These are phyloP conservation scores for Cutaneotrichosporon mucoides DNA, from an alignment of 1,284 basidiomycete species.

Conservation along the genomic window DNA sequence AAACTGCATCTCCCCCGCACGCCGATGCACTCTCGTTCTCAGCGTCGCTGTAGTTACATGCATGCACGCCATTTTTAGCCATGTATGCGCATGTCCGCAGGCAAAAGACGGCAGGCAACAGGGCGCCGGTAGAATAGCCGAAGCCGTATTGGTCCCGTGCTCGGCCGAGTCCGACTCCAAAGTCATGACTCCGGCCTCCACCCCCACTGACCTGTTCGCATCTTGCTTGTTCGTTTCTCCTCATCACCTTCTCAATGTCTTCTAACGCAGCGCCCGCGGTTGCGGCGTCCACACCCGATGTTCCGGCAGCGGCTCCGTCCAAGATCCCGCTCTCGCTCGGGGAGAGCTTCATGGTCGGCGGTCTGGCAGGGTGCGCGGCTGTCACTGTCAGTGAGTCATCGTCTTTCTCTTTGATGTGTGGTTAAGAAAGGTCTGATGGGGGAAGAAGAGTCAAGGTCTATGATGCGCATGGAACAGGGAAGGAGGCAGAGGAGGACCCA, in stretches of 20 bases:
- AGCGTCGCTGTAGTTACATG: background rate
- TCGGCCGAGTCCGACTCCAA: conserved; percentile 1
- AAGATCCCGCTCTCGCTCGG: conserved; percentile 37
- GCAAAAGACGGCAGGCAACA: too few relatives aligned
- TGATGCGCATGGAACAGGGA: too few relatives aligned
- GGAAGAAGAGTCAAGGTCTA: too few relatives aligned
- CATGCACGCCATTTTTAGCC: background rate
- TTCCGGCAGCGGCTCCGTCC: background rate
- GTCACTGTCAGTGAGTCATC: conserved; percentile 55
- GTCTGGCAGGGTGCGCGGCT: conserved; percentile 79
- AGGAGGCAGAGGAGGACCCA: too few relatives aligned
- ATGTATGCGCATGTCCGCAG: too few relatives aligned
- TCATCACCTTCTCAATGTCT: background rate
- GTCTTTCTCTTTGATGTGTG: too few relatives aligned
- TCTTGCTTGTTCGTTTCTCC: background rate
- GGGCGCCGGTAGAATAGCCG: too few relatives aligned
- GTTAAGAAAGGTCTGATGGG: too few relatives aligned
- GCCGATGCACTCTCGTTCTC: background rate
- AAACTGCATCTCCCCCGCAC: too few relatives aligned
- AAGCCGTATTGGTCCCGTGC: background rate
- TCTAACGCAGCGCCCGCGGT: background rate
- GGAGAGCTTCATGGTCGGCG: conserved; percentile 81
- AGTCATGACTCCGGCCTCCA: too few relatives aligned
- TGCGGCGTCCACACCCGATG: too few relatives aligned
- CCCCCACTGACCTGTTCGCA: background rate